Conservation (phyloP, 164 flowering plant genomes). For the Houttuynia cordata region DNA sequence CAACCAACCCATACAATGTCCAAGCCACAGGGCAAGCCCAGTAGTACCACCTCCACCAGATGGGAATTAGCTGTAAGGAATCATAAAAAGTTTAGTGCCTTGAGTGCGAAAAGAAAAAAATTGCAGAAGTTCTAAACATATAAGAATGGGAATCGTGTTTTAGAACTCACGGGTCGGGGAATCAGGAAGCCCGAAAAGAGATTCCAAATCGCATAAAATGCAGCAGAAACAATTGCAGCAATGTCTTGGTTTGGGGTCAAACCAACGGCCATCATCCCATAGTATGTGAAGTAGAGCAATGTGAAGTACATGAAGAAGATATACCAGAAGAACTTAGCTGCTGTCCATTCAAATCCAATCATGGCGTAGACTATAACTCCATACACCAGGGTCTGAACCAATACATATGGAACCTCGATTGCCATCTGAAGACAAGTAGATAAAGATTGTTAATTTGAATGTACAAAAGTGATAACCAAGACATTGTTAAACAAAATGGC, state of each 20-base stretch:
- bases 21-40: constrained; percentile 46
- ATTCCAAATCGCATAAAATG: constrained; percentile 49
- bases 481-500: not conserved
- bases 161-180: constrained; percentile 39
- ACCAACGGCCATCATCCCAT: constrained; percentile 70
- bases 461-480: not conserved
- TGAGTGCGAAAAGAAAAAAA: not conserved
- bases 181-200: constrained; percentile 52
- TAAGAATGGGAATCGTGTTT: not conserved
- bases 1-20: constrained; percentile 37
- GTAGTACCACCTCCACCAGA: constrained; percentile 54
- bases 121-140: not conserved
- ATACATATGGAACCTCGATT: constrained; percentile 41
- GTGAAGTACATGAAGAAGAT: constrained; percentile 54
- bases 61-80: constrained; percentile 19
- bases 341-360: constrained; percentile 59
- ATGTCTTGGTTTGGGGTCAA: constrained; percentile 47
- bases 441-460: not conserved
- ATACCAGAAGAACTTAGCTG: constrained; percentile 48
- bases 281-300: constrained; percentile 50
- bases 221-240: constrained; percentile 40
- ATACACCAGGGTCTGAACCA: constrained; percentile 29
- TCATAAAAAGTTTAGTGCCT: not conserved
- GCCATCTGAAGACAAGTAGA: constrained; percentile 16
- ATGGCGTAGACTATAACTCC: constrained; percentile 41